Evolutionary conservation across 1,284 basidiomycete genomes (phyloP), one percentile per base, ranked within the genome.

Genomic region (Melanopsichium pennsylvanicum): DNA sequence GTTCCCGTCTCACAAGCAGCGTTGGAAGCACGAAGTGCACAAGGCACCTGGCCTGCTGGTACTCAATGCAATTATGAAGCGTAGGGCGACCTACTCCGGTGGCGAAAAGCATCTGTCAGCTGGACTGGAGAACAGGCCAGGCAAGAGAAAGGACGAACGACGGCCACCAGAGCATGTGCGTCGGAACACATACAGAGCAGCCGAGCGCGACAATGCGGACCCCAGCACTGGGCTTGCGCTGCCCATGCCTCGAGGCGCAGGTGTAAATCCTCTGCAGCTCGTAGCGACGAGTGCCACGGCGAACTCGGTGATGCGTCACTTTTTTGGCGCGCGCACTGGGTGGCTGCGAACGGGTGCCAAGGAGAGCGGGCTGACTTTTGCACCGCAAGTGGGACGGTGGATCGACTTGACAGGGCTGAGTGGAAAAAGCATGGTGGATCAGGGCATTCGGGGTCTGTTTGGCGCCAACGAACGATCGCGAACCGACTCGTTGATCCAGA

Each of bases 301-400:
- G 26, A 79, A 79, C 40, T 70, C 77, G 15, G 78, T 81, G 9
- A 52, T 81, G 52, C 71, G 79, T 23, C 72, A 81, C 51, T 81
- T 79, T 38, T 60, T 81, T 27, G 76, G 71, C 23, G 75, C 76
- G 5, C 64, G 76, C 6, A 81, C 79, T 1, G 79, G 79, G 21
- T 81, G 79, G 79, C 47, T 79, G 34, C 66, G 78, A 2, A 73
- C 74, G 2, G 76, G 75, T 23, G 61, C 66, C 27, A 67, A 62
- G 44, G 74, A 72, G 33, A 51, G 50, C 23, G 51, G 42, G 13
- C 43, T 58, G 22, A 33, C 41, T 5, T 63, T 58, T 37, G 62
- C 55, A n/a, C 54, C 51, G 23, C 57, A 64, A 37, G 49, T 60
- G n/a, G 77, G 76, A n/a, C 52, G 57, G 5, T 80, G 78, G 75